A percentile compares a stretch with the other conserved stretches of the same genome.
phyloP scores from a whole-genome alignment of 805 yeast species.

The Candida mattraensis region DNA sequence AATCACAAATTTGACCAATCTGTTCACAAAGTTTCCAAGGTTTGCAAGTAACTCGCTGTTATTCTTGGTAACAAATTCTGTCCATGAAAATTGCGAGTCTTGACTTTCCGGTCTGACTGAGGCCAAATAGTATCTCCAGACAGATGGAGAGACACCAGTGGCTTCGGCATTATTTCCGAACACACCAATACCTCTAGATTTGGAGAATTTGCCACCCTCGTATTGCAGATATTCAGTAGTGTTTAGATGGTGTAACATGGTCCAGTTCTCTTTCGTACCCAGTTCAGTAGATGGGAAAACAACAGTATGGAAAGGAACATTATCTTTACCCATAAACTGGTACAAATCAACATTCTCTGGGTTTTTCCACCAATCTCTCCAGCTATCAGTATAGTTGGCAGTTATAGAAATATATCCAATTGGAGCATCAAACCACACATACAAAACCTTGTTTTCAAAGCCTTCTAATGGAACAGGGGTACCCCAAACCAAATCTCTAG shows the following conservation, averaged over 20 bases:
- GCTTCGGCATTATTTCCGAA: conserved; percentile 97
- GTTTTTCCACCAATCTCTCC: conserved; percentile 94
- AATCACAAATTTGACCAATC: conserved; percentile 83
- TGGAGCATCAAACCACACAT: conserved; percentile 99
- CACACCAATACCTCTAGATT: conserved; percentile 97
- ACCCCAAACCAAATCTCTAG: conserved; percentile 98
- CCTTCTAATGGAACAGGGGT: conserved; percentile 93
- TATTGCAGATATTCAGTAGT: conserved; percentile 97
- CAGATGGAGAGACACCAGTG: conserved; percentile 86
- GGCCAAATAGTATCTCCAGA: conserved; percentile 96
- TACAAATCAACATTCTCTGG: conserved; percentile 87
- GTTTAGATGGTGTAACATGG: conserved; percentile 82
- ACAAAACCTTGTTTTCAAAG: conserved; percentile 84
- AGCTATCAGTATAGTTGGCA: conserved; percentile 78
- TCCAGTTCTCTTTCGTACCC: conserved; percentile 90
- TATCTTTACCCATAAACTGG: conserved; percentile 99
- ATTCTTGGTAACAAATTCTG: conserved; percentile 89
- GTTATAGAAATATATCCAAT: conserved; percentile 97
- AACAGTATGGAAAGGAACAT: conserved; percentile 98
- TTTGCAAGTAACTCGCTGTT: conserved; percentile 93
- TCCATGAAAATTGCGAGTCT: conserved; percentile 98
- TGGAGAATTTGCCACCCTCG: conserved; percentile 97
- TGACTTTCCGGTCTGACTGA: conserved; percentile 92
- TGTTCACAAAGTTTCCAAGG: conserved; percentile 94
- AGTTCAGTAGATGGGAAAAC: conserved; percentile 92